These are phyloP conservation scores for Dillenia turbinata DNA, from an alignment of 164 flowering plant species.

Conservation along the genomic window DNA sequence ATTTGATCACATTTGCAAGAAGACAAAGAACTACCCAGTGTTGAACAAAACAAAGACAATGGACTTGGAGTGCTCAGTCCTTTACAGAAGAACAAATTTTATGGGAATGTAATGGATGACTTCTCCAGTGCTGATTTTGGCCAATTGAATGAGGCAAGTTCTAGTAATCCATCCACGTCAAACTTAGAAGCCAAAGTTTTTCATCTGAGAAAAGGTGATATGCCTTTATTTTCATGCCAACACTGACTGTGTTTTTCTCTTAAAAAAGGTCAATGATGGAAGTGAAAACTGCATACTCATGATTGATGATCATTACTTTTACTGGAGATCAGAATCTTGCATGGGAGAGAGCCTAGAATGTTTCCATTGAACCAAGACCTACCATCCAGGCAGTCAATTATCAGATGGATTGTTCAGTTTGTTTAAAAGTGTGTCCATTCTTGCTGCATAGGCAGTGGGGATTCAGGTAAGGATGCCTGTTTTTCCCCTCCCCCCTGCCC, in stretches of 20 bases:
- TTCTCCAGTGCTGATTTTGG: constrained; percentile 3
- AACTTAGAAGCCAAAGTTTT: background rate
- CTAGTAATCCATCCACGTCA: no score
- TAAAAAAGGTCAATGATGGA: background rate
- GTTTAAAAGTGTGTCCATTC: no score
- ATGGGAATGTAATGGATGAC: constrained; percentile 8
- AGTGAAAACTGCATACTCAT: background rate
- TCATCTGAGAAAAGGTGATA: background rate
- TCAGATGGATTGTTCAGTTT: no score
- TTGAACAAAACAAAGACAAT: constrained; percentile 18
- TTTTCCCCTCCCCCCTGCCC: no score
- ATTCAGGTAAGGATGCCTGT: no score
- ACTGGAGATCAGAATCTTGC: no score
- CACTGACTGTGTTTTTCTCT: background rate
- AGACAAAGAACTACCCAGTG: constrained; percentile 36
- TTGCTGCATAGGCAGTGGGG: no score
- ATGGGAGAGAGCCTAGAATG: no score
- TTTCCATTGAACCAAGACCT: no score
- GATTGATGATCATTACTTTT: no score
- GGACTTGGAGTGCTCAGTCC: constrained; percentile 10
- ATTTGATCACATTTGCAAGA: constrained; percentile 53
- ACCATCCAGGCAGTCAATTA: no score
- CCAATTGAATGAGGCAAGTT: constrained; percentile 11
- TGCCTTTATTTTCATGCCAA: background rate
- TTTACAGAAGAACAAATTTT: constrained; percentile 12